Evolutionary conservation across 225 moss, liverwort and hornwort genomes (phyloP).

Genomic region (Marchantia paleacea): DNA sequence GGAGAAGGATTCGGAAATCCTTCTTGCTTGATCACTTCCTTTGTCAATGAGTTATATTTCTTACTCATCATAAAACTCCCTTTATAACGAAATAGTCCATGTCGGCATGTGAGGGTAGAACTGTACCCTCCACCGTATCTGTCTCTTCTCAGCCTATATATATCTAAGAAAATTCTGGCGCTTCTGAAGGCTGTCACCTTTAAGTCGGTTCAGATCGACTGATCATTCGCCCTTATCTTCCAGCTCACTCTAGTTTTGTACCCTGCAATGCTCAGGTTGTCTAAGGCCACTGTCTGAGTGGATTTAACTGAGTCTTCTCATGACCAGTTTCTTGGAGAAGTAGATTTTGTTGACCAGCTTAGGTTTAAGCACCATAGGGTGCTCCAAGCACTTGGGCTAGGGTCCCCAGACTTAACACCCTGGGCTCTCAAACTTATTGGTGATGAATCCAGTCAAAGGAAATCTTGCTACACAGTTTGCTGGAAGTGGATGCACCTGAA

Average conservation of each 20-base stretch:
- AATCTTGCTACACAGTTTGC: no score
- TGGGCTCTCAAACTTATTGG: no score
- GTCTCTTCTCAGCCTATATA: no score
- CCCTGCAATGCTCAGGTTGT: background rate
- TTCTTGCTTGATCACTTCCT: no score
- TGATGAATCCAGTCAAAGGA: no score
- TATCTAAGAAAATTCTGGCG: background rate
- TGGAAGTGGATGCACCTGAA: no score
- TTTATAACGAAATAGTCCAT: background rate
- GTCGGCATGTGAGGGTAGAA: background rate
- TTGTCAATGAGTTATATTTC: background rate
- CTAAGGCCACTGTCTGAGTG: background rate
- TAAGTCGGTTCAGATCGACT: background rate
- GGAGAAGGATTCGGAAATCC: no score
- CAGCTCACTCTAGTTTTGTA: background rate
- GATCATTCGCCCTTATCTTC: background rate
- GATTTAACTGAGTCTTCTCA: no score
- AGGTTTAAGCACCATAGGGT: background rate
- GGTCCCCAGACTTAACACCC: background rate
- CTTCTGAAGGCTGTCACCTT: background rate
- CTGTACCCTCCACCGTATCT: background rate
- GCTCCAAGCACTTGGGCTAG: background rate
- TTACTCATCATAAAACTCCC: background rate
- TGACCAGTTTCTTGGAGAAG: background rate
- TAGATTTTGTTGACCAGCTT: background rate